Evolutionary conservation across 345 rosid genomes (phyloP), one percentile per base, ranked within the genome.

Genomic region (Lepidium sativum): DNA sequence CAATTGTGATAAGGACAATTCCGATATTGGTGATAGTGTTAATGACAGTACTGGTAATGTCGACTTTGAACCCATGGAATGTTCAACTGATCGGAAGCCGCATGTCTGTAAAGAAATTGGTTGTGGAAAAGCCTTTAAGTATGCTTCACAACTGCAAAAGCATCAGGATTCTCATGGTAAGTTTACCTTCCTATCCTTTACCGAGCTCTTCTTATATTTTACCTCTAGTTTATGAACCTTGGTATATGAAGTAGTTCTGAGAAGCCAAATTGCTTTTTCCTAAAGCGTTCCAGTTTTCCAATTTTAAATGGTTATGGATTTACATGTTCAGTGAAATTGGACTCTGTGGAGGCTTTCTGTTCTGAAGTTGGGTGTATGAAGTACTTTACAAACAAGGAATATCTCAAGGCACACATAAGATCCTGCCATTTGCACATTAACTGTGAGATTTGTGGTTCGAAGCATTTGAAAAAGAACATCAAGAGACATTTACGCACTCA

Each of bases 141-240:
- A 68, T 64, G 77, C 80, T 16, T 90, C 95, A 6, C 78, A 75
- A 75, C 66, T 94, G 40, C 71, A 41, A 69, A 85, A 74, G 69
- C 99, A 94, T n/a, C 75, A 80, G 52, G 87, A 82, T 21, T 82
- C 92, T 54, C 99, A 88, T 82, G 90, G 98, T 72, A 68, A 43
- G 73, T 75, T 72, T 48, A 23, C 37, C 45, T 56, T 75, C 34
- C 11, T 20, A n/a, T 47, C 12, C 18, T 39, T 6, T 25, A 34
- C 6, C 4, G 1, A 10, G 18, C 12, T 3, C 38, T 50, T 6
- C 55, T 9, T 23, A 2, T 42, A 1, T 7, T 43, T 54, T 10
- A n/a, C 50, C 14, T 23, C 50, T 9, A 34, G 32, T 35, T 54
- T 29, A 50, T 5, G 12, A 20, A 10, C 51, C 1, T 18, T 3